A percentile compares a stretch with the other conserved stretches of the same genome.
Evolutionary conservation across 345 rosid genomes (phyloP).

Genomic region (Hibiscus mutabilis): DNA sequence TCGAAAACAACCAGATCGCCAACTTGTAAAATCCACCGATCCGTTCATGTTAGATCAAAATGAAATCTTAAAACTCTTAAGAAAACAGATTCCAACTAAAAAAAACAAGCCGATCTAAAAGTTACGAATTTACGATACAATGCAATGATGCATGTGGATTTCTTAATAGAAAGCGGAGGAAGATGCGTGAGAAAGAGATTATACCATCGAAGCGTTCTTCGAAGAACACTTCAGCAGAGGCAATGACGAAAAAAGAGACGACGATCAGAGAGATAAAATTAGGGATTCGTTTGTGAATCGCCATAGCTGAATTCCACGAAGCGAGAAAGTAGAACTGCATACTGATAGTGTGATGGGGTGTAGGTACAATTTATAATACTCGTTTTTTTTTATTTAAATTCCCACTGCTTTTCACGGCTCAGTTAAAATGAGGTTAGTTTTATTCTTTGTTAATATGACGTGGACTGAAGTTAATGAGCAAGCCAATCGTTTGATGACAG

Average conservation of each 20-base stretch:
- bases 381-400: neutral
- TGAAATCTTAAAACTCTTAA: neutral
- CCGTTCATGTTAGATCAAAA: neutral
- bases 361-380: neutral
- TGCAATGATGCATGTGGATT: neutral
- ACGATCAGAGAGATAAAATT: conserved; percentile 26
- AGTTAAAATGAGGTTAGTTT: neutral
- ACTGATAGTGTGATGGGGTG: neutral
- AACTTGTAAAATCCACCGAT: neutral
- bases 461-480: conserved; percentile 16
- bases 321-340: conserved; percentile 13
- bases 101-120: conserved; percentile 10
- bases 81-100: neutral
- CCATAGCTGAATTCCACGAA: conserved; percentile 27
- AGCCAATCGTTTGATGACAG: conserved; percentile 13
- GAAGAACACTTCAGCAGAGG: conserved; percentile 67
- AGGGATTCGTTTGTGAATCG: conserved; percentile 26
- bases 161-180: neutral
- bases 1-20: conserved; percentile 10
- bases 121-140: neutral
- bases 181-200: neutral
- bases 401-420: neutral
- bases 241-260: conserved; percentile 35
- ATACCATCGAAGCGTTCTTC: conserved; percentile 92
- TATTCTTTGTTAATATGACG: conserved; percentile 6